Base-by-base conservation (phyloP, 2,329 filamentous ascomycete genomes). In the Scedosporium aurantiacum region DNA sequence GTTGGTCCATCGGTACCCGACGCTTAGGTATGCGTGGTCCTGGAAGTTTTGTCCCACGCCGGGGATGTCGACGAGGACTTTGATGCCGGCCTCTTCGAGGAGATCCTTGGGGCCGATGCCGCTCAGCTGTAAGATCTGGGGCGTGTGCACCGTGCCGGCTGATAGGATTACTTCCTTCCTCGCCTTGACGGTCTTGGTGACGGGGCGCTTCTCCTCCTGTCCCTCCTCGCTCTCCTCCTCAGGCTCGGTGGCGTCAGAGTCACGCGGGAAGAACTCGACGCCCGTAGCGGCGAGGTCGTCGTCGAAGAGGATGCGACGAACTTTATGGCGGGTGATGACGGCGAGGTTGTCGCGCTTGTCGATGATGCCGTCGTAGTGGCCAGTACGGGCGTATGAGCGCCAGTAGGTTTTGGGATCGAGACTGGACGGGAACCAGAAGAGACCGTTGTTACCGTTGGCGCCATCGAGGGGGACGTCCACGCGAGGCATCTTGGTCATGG, bases 31-130 rank as follows among this genome's bases (percentile, higher is more conserved):
- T 37, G 65, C 64, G 63, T 76, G 74, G 61, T 76, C 74, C 63
- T 75, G 73, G 41, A 75, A 69, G 64, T 75, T 75, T 25, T 73
- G 68, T 4, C 78, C 79, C 3, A 81, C 80, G 2, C 72, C 74
- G 0, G 78, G 75, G 1, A 76, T 67, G 63, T 79, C 72, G 25
- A 75, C 69, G 1, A 76, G 63, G 0, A 76, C 66, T 0, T 68
- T 63, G 40, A 81, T 75, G 0, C 69, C 70, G 3, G 74, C 69
- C 3, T 67, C 62, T 8, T 68, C 60, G 1, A 81, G 67, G 2
- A 74, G 67, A 0, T 68, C 66, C 5, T 67, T 67, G 3, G 72
- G 69, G 0, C 78, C 77, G 23, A 81, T 73, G 18, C 78, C 77
- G 58, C 75, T 78, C 5, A 75, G 69, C 64, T 78, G 73, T 1